Conservation (phyloP, 352 stramenopile species). For the Aphanomyces cochlioides region DNA sequence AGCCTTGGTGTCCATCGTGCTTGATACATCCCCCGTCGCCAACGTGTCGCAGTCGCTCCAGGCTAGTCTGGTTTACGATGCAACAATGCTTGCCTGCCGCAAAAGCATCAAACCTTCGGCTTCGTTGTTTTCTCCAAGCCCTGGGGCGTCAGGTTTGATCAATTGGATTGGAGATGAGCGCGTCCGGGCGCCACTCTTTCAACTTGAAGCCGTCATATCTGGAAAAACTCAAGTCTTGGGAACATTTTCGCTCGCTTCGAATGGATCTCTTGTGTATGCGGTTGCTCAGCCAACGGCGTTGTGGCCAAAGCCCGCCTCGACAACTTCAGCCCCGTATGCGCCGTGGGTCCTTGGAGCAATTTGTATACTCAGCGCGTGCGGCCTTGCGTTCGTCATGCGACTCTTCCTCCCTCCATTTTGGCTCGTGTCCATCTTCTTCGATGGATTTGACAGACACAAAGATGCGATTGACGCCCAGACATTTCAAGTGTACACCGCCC, state of each 20-base stretch:
- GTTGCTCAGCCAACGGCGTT: background rate
- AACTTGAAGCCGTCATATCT: background rate
- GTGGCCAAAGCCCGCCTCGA: background rate
- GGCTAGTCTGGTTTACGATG: background rate
- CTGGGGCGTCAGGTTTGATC: background rate
- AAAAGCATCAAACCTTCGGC: background rate
- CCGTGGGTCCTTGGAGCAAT: constrained; percentile 20
- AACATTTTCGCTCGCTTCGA: constrained; percentile 1
- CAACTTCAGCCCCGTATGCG: constrained; percentile 7
- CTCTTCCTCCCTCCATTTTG: constrained; percentile 28
- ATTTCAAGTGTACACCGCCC: constrained; percentile 15
- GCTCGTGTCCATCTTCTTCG: constrained; percentile 19
- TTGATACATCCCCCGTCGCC: background rate
- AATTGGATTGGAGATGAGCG: background rate
- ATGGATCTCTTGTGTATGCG: constrained; percentile 7
- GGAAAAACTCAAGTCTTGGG: background rate
- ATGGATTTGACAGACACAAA: constrained; percentile 16
- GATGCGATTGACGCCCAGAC: constrained; percentile 18
- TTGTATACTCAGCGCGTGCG: constrained; percentile 23
- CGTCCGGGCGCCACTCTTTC: background rate
- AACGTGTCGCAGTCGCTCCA: constrained; percentile 1
- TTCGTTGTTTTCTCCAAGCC: background rate
- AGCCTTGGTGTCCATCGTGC: constrained; percentile 19
- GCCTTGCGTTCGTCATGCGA: constrained; percentile 17
- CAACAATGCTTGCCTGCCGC: background rate